Evolutionary conservation across 805 yeast species (phyloP), one percentile per base, ranked within the genome.

Genomic region (Lachancea thermotolerans): DNA sequence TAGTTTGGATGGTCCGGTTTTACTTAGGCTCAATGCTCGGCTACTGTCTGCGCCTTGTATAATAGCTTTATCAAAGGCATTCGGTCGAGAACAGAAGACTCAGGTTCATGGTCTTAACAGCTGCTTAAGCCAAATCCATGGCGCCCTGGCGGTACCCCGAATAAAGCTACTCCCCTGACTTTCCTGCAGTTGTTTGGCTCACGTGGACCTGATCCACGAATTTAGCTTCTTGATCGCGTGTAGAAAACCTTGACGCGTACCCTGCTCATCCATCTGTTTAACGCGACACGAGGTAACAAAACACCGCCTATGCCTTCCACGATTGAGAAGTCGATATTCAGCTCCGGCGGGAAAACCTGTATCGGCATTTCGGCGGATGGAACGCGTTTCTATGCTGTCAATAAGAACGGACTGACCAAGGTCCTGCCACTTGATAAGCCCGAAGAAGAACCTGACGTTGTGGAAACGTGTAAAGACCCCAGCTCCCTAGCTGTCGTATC

Each of bases 361-460:
- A 48, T 60, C 5, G 40, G 57, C 10, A 31, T 59, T 18, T 53
- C 58, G 4, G 35, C 57, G 2, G 57, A 57, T 32, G 59, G 58
- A 27, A 59, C 56, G 43, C 67, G 53, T n/a, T 57, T 80, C 3
- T 65, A 72, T 30, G 78, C 73, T 2, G 79, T 77, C n/a, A 79
- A 77, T 48, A 71, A 76, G 49, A 70, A 67, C 28, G 82, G 84
- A 1, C 57, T 80, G 18, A 60, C 74, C 32, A 81, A 79, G 58
- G 67, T 78, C 14, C 71, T 80, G 51, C 67, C 72, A 44, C 50
- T 70, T 11, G 58, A 66, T 37, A 69, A 71, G 21, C 73, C 77
- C 0, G 78, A 78, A 38, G 69, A 74, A 42, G 87, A 82, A 57
- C 87, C 88, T 2, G 75, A 69, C 25, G 72, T 82, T 6, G 51